Percentiles rank a stretch among this genome's conserved stretches.
phyloP scores from a whole-genome alignment of 2,329 filamentous ascomycete species.

The Claviceps cyperi region DNA sequence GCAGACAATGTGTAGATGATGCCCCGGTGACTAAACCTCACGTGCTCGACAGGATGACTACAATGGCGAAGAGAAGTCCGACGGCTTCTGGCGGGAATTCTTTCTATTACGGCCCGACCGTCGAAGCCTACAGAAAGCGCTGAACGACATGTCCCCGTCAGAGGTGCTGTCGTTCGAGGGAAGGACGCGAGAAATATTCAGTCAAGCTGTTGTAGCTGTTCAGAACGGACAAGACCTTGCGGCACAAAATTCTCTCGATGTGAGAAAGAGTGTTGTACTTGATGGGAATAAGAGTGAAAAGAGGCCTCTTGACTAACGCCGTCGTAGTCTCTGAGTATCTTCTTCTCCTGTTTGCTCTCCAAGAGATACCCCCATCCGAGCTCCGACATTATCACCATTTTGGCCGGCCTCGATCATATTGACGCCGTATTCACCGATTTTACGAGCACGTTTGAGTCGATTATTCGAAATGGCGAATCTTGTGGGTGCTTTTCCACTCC shows the following conservation, averaged over 20 bases:
- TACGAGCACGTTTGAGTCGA: constrained; percentile 65
- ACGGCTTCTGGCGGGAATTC: constrained; percentile 93
- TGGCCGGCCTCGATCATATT: constrained; percentile 79
- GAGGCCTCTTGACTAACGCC: constrained; percentile 10
- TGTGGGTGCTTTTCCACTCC: constrained; percentile 36
- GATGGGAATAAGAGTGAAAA: not conserved
- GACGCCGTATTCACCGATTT: constrained; percentile 82
- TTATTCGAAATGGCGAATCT: constrained; percentile 61
- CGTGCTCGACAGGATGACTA: constrained; percentile 34
- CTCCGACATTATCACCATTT: constrained; percentile 80
- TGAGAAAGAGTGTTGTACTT: constrained; percentile 28
- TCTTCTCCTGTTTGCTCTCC: constrained; percentile 64
- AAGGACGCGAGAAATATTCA: constrained; percentile 67
- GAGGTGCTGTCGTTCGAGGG: constrained; percentile 64
- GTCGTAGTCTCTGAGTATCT: constrained; percentile 69
- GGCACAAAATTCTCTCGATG: constrained; percentile 73
- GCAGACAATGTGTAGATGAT: constrained; percentile 3
- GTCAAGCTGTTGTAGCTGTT: constrained; percentile 54
- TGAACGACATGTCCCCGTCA: constrained; percentile 57
- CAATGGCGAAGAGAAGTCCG: constrained; percentile 54
- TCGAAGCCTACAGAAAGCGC: constrained; percentile 47
- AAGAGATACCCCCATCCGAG: constrained; percentile 94
- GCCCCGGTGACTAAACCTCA: constrained; percentile 15
- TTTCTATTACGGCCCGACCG: constrained; percentile 79
- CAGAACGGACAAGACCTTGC: constrained; percentile 45